These are phyloP conservation scores for Trichoderma afroharzianum DNA, from an alignment of 2,329 filamentous ascomycete species.

Conservation along the genomic window DNA sequence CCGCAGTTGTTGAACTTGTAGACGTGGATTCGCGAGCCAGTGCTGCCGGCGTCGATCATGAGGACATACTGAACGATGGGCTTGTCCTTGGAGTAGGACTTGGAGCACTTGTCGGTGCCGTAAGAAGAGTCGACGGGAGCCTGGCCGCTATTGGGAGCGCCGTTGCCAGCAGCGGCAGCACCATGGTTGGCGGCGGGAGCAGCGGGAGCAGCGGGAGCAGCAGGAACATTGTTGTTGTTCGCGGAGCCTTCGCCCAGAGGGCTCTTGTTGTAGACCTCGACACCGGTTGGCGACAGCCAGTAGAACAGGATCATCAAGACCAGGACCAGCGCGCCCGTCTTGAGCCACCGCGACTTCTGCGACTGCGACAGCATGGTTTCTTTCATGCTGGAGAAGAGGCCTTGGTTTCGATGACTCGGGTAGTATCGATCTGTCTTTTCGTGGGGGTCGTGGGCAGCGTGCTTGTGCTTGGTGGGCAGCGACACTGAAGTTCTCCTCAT, in stretches of 20 bases:
- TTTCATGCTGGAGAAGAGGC: slow-evolving; percentile 53
- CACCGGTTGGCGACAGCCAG: slow-evolving; percentile 58
- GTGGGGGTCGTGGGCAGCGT: slow-evolving; percentile 57
- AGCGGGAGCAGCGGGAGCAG: slow-evolving; percentile 4
- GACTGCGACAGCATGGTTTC: slow-evolving; percentile 59
- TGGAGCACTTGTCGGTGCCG: slow-evolving; percentile 72
- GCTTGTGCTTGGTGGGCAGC: slow-evolving; percentile 58
- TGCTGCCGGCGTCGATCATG: slow-evolving; percentile 98
- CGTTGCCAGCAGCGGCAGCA: slow-evolving; percentile 6
- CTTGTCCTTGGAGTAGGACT: slow-evolving; percentile 81
- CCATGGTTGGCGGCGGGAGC: slow-evolving; percentile 23
- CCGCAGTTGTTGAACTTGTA: slow-evolving; percentile 99
- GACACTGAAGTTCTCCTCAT: slow-evolving; percentile 67
- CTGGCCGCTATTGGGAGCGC: slow-evolving; percentile 43
- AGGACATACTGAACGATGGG: slow-evolving; percentile 95
- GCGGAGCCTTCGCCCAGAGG: slow-evolving; percentile 3
- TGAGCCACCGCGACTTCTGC: slow-evolving; percentile 62
- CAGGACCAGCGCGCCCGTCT: slow-evolving; percentile 60
- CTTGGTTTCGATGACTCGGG: slow-evolving; percentile 42
- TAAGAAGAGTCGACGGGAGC: slow-evolving; percentile 57
- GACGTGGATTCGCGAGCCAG: slow-evolving; percentile 94
- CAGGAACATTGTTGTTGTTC: not conserved
- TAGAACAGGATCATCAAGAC: slow-evolving; percentile 60
- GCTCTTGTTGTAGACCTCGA: slow-evolving; percentile 50
- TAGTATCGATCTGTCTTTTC: slow-evolving; percentile 63